Evolutionary conservation across 2,329 filamentous ascomycete species (phyloP).

Genomic region (Juglanconis sp.): DNA sequence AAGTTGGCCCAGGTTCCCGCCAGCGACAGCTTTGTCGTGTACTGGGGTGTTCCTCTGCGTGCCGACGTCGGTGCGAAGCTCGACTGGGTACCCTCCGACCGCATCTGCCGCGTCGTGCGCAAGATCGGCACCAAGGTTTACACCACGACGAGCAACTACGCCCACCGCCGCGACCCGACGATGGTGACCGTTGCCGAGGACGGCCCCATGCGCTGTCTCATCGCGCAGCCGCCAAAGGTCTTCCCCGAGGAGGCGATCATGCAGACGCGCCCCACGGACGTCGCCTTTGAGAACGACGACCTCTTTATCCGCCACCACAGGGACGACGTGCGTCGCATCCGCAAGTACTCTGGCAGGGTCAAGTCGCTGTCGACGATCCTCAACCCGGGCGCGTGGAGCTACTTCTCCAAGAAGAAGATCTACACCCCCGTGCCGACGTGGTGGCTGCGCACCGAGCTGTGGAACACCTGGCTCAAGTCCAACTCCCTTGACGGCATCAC

Average conservation of each 20-base stretch:
- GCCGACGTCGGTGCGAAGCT: conserved; percentile 26
- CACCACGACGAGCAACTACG: conserved; percentile 31
- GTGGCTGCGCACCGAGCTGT: conserved; percentile 44
- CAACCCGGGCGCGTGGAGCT: conserved; percentile 24
- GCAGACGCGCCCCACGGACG: conserved; percentile 26
- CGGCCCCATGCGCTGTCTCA: conserved; percentile 20
- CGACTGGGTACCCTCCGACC: conserved; percentile 33
- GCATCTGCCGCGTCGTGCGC: conserved; percentile 32
- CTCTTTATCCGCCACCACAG: conserved; percentile 32
- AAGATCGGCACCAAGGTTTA: conserved; percentile 25
- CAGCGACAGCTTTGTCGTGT: conserved; percentile 30
- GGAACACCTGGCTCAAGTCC: conserved; percentile 46
- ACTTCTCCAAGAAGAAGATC: conserved; percentile 24
- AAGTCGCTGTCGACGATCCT: conserved; percentile 23
- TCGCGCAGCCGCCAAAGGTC: conserved; percentile 24
- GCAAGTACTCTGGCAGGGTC: conserved; percentile 19
- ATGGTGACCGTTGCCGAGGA: conserved; percentile 30
- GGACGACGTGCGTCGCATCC: conserved; percentile 26
- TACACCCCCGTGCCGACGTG: conserved; percentile 41
- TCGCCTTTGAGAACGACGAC: conserved; percentile 33
- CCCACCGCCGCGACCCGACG: conserved; percentile 35
- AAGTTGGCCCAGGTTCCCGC: conserved; percentile 16
- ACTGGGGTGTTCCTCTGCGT: conserved; percentile 31
- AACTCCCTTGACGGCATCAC: conserved; percentile 45
- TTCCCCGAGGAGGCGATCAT: conserved; percentile 29